A percentile compares a stretch with the other conserved stretches of the same genome.
phyloP scores from a whole-genome alignment of 192 early-diverging fungal species.

The Neocallimastix lanati region DNA sequence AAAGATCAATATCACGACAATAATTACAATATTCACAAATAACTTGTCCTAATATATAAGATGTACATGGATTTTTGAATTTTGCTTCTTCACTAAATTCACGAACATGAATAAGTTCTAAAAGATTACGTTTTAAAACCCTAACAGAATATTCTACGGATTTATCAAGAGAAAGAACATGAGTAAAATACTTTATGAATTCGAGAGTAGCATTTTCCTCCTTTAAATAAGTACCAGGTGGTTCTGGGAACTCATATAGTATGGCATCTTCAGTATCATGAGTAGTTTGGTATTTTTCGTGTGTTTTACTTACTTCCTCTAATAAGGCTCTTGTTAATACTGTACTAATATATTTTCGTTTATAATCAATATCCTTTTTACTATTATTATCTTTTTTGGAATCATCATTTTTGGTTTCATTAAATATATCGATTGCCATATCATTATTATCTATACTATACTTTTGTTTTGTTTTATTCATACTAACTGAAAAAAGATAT shows the following conservation, averaged over 20 bases:
- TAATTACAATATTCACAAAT: slow-evolving; percentile 79
- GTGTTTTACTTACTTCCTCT: neutral
- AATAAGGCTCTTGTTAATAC: neutral
- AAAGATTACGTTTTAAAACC: slow-evolving; percentile 56
- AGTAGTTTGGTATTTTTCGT: neutral
- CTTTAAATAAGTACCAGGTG: neutral
- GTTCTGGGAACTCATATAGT: neutral
- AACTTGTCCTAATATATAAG: slow-evolving; percentile 54
- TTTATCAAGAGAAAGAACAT: slow-evolving; percentile 53
- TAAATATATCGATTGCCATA: neutral
- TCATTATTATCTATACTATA: neutral
- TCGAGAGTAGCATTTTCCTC: slow-evolving; percentile 8
- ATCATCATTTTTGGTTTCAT: neutral
- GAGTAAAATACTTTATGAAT: slow-evolving; percentile 20
- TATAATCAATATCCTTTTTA: neutral
- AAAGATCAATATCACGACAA: slow-evolving; percentile 76
- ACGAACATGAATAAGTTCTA: slow-evolving; percentile 49
- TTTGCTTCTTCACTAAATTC: slow-evolving; percentile 66
- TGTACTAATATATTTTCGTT: neutral
- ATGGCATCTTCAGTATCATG: neutral
- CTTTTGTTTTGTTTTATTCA: neutral
- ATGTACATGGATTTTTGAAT: slow-evolving; percentile 70
- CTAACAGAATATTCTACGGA: slow-evolving; percentile 59
- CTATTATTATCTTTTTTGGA: neutral
- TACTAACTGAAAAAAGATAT: neutral